A percentile compares a stretch with the other conserved stretches of the same genome.
Evolutionary conservation across 306 rosid genomes (phyloP).

Genomic region (Cicer bijugum): DNA sequence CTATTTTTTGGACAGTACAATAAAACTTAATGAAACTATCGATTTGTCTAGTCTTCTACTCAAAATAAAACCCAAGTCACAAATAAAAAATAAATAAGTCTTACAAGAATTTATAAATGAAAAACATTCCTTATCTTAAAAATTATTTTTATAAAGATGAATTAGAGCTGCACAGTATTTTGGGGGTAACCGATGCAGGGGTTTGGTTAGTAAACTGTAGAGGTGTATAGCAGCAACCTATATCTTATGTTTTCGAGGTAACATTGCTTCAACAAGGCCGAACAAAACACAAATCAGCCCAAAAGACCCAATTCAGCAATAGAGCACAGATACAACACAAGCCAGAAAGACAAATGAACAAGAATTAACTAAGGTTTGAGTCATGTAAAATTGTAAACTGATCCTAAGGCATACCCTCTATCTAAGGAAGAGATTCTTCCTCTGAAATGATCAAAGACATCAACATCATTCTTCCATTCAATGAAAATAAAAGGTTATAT

Average conservation of each 20-base stretch:
- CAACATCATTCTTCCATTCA: conserved; percentile 12
- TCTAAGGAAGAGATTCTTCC: not conserved
- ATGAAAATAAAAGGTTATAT: conserved; percentile 33
- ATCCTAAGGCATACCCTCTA: not conserved
- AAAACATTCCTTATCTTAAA: no score
- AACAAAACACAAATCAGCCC: not conserved
- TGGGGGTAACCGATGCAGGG: no score
- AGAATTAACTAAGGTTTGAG: not conserved
- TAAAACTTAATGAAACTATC: no score
- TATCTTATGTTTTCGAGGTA: not conserved
- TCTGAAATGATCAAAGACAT: conserved; percentile 7
- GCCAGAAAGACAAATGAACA: not conserved
- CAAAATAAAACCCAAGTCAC: no score
- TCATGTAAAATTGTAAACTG: not conserved
- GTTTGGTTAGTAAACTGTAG: not conserved
- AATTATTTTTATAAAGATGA: no score
- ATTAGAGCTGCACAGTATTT: no score
- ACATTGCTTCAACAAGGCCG: not conserved
- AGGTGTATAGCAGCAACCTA: not conserved
- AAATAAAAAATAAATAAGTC: no score
- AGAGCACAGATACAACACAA: not conserved
- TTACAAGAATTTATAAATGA: no score
- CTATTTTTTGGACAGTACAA: no score
- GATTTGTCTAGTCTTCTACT: no score
- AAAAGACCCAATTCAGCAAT: not conserved